Percentiles rank a stretch among this genome's conserved stretches.
Evolutionary conservation across 2,329 filamentous ascomycete genomes (phyloP).

Genomic region (Colletotrichum sp.): DNA sequence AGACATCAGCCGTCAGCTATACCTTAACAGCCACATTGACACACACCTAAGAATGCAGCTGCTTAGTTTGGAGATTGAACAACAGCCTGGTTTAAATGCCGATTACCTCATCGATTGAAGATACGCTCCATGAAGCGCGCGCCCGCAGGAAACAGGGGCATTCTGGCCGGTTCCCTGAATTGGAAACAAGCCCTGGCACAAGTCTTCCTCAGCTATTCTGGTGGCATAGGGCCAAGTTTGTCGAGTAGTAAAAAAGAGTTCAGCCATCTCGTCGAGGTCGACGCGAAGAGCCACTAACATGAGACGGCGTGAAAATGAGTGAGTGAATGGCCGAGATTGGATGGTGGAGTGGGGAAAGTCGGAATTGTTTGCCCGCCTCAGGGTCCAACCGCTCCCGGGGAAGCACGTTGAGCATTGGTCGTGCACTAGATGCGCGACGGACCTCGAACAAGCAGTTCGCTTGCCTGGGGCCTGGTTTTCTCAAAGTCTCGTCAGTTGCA

Average conservation of each 20-base stretch:
- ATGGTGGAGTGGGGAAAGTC: neutral
- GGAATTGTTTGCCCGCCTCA: conserved; percentile 12
- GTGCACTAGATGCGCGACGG: neutral
- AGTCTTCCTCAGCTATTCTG: neutral
- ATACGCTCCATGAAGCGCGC: neutral
- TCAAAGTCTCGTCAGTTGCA: neutral
- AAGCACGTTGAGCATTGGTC: neutral
- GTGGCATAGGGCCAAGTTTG: neutral
- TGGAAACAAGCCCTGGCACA: neutral
- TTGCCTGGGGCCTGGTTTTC: neutral
- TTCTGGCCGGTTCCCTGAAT: neutral
- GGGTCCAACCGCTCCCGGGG: conserved; percentile 11
- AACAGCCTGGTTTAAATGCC: neutral
- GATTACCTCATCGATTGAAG: neutral
- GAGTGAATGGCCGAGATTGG: neutral
- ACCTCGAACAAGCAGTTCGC: neutral
- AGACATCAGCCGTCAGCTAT: neutral
- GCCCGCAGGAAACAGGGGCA: neutral
- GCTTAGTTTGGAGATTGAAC: neutral
- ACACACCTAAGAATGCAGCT: neutral
- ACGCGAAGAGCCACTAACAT: conserved; percentile 2
- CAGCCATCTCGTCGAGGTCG: neutral
- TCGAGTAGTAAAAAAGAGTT: neutral
- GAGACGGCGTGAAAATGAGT: conserved; percentile 12
- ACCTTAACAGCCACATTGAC: neutral